A percentile compares a stretch with the other conserved stretches of the same genome.
phyloP scores from a whole-genome alignment of 179 eudicot genomes.

The Spinacia oleracea region DNA sequence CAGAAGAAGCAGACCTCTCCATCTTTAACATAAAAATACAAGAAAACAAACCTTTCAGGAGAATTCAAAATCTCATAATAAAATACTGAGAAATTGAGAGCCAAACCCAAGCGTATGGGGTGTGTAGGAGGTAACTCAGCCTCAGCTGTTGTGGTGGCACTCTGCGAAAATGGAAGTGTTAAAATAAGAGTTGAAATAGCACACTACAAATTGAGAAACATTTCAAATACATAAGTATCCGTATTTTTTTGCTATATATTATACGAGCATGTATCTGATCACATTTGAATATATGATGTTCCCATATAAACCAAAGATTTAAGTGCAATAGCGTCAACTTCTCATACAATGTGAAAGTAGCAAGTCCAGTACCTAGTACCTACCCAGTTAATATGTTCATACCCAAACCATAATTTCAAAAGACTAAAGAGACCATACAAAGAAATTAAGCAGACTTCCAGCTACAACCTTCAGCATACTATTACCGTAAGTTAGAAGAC shows the following conservation, averaged over 20 bases:
- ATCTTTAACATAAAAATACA: not conserved
- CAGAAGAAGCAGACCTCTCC: not conserved
- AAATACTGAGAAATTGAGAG: constrained; percentile 63
- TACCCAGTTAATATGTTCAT: not conserved
- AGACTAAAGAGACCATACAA: not conserved
- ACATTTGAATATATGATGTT: not conserved
- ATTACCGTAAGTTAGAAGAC: not conserved
- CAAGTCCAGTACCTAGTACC: not conserved
- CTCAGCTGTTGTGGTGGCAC: constrained; percentile 53
- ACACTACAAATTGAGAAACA: not conserved
- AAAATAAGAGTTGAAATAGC: not conserved
- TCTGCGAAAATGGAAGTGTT: constrained; percentile 28
- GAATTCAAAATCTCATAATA: constrained; percentile 68
- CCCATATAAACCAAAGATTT: not conserved
- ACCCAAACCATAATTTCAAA: not conserved
- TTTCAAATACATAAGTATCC: not conserved
- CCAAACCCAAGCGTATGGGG: constrained; percentile 65
- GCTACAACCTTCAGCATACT: not conserved
- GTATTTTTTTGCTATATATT: not conserved
- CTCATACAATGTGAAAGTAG: not conserved
- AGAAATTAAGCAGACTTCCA: not conserved
- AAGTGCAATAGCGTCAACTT: not conserved
- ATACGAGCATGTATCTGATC: not conserved
- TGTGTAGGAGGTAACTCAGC: constrained; percentile 58
- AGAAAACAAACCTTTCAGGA: constrained; percentile 50